Evolutionary conservation across 2,329 filamentous ascomycete genomes (phyloP).

Genomic region (Trichophyton mentagrophytes): DNA sequence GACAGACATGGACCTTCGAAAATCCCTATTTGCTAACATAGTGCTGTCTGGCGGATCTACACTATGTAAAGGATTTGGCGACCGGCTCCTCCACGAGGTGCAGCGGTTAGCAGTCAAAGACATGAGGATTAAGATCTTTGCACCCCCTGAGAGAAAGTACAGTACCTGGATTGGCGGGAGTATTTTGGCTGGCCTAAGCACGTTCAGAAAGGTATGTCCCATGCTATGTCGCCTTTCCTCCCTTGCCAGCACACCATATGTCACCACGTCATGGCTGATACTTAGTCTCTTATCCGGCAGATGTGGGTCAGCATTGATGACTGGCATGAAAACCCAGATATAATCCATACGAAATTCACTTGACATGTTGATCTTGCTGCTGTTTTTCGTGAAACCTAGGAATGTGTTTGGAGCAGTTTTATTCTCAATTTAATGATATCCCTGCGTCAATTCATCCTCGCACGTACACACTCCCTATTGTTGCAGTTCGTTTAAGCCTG

Average conservation of each 20-base stretch:
- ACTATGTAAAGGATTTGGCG: slow-evolving; percentile 91
- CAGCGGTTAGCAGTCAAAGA: slow-evolving; percentile 92
- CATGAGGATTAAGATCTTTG: slow-evolving; percentile 99
- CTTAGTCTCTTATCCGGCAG: slow-evolving; percentile 35
- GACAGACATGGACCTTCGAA: slow-evolving; percentile 89
- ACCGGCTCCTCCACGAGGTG: slow-evolving; percentile 80
- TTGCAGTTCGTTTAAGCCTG: not conserved
- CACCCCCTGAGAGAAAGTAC: slow-evolving; percentile 93
- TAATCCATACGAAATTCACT: slow-evolving; percentile 96
- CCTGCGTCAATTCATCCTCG: not conserved
- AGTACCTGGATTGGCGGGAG: slow-evolving; percentile 98
- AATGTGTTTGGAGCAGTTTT: slow-evolving; percentile 2
- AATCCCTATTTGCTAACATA: slow-evolving; percentile 89
- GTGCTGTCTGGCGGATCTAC: slow-evolving; percentile 93
- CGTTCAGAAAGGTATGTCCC: slow-evolving; percentile 77
- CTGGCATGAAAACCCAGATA: slow-evolving; percentile 98
- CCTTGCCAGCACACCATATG: not conserved
- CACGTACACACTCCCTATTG: too few relatives aligned
- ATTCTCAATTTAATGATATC: slow-evolving; percentile 3
- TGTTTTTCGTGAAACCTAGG: slow-evolving; percentile 2
- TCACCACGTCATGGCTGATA: not conserved
- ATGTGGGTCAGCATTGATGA: slow-evolving; percentile 99
- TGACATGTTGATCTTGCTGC: slow-evolving; percentile 30
- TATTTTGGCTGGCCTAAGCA: slow-evolving; percentile 90
- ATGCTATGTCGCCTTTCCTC: not conserved